Percentiles rank a stretch among this genome's conserved stretches.
These are phyloP conservation scores for Lactarius evosmus DNA, from an alignment of 768 basidiomycete species.

Conservation along the genomic window DNA sequence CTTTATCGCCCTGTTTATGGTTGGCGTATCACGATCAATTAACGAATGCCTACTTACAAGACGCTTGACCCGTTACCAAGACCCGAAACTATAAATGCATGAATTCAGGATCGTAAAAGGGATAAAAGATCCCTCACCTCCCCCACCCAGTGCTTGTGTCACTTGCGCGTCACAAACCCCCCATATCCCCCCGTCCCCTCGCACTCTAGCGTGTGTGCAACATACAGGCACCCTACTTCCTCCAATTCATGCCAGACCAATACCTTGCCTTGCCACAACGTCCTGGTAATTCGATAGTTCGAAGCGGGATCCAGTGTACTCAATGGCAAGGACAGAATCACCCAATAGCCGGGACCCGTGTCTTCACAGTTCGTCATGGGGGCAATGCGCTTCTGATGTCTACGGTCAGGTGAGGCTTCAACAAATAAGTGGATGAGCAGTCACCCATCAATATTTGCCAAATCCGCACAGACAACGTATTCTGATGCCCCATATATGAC, in stretches of 20 bases:
- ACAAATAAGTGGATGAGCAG: neutral
- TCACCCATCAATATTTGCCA: neutral
- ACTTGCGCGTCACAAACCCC: neutral
- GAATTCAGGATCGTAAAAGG: neutral
- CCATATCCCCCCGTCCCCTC: neutral
- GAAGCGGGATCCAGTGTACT: neutral
- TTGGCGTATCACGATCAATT: neutral
- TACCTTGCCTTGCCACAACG: neutral
- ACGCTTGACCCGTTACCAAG: neutral
- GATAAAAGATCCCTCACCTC: neutral
- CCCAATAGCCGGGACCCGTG: neutral
- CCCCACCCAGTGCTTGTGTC: neutral
- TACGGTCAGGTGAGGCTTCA: neutral
- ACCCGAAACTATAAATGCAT: neutral
- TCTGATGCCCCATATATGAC: neutral
- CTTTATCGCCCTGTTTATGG: neutral
- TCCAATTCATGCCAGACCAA: neutral
- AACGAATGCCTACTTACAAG: neutral
- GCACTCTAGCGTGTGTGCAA: neutral
- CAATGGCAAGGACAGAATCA: neutral
- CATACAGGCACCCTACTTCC: neutral
- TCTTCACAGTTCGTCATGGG: neutral
- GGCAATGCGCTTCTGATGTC: neutral
- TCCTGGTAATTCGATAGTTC: neutral
- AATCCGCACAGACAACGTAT: neutral